phyloP scores from a whole-genome alignment of 192 early-diverging fungal species.

The Linnemannia schmuckeri region DNA sequence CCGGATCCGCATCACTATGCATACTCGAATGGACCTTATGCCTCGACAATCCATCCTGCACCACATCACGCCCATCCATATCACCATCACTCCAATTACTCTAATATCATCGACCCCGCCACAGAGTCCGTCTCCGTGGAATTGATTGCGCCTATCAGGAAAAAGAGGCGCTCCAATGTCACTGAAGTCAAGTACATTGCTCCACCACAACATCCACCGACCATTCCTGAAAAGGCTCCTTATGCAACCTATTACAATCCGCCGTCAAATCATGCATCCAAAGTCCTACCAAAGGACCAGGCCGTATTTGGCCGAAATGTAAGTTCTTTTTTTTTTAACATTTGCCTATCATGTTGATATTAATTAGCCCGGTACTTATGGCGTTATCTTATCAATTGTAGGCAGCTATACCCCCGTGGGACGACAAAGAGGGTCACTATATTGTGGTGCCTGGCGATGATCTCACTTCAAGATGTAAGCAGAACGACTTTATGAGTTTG shows the following conservation, averaged over 20 bases:
- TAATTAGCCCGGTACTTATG: background rate
- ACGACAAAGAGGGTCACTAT: slow-evolving; percentile 96
- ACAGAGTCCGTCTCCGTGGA: background rate
- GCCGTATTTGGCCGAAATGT: slow-evolving; percentile 9
- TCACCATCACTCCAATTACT: slow-evolving; percentile 4
- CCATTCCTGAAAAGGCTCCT: background rate
- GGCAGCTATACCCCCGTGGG: slow-evolving; percentile 65
- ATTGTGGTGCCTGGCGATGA: slow-evolving; percentile 81
- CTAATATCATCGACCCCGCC: background rate
- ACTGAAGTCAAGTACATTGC: slow-evolving; percentile 27
- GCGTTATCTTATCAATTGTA: background rate
- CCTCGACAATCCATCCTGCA: slow-evolving; percentile 10
- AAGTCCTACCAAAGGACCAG: background rate
- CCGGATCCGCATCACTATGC: background rate
- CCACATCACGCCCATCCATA: slow-evolving; percentile 18
- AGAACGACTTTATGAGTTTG: background rate
- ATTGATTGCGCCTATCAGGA: slow-evolving; percentile 14
- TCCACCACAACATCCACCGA: slow-evolving; percentile 20
- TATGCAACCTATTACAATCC: slow-evolving; percentile 21
- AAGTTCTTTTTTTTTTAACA: background rate
- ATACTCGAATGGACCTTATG: slow-evolving; percentile 13
- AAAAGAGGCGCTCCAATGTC: slow-evolving; percentile 32
- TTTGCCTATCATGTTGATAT: background rate
- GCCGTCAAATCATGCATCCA: background rate
- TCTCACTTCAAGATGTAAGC: slow-evolving; percentile 83